phyloP scores from a whole-genome alignment of 306 rosid species.

The Hippophae gyantsensis region DNA sequence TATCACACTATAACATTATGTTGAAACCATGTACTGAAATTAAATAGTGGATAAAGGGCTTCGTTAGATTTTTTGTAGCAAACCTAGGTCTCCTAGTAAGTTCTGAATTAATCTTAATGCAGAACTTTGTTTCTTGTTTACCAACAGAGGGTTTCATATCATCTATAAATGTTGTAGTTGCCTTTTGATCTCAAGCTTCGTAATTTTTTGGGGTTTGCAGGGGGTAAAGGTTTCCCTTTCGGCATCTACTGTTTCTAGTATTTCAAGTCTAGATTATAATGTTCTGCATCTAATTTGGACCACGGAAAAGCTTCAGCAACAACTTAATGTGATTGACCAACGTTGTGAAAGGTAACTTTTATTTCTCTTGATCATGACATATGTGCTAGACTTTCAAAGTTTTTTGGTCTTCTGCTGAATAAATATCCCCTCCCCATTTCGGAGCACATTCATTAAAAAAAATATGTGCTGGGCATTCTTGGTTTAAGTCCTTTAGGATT shows the following conservation, averaged over 20 bases:
- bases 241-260: slow-evolving; percentile 34
- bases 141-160: background rate
- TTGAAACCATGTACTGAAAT: too few relatives aligned
- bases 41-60: too few relatives aligned
- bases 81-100: background rate
- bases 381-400: background rate
- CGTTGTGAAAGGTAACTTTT: slow-evolving; percentile 50
- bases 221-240: slow-evolving; percentile 74
- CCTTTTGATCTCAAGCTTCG: slow-evolving; percentile 6
- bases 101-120: background rate
- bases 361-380: slow-evolving; percentile 5
- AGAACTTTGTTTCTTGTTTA: background rate
- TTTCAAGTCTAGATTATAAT: slow-evolving; percentile 59
- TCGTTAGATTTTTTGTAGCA: background rate
- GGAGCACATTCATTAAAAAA: too few relatives aligned
- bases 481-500: too few relatives aligned
- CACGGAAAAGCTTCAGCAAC: slow-evolving; percentile 75
- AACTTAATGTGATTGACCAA: slow-evolving; percentile 58
- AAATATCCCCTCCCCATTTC: too few relatives aligned
- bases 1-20: too few relatives aligned
- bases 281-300: slow-evolving; percentile 57
- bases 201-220: slow-evolving; percentile 26
- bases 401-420: too few relatives aligned
- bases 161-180: background rate
- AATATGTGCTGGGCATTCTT: too few relatives aligned